phyloP scores from a whole-genome alignment of 805 yeast genomes.

The Millerozyma acaciae region DNA sequence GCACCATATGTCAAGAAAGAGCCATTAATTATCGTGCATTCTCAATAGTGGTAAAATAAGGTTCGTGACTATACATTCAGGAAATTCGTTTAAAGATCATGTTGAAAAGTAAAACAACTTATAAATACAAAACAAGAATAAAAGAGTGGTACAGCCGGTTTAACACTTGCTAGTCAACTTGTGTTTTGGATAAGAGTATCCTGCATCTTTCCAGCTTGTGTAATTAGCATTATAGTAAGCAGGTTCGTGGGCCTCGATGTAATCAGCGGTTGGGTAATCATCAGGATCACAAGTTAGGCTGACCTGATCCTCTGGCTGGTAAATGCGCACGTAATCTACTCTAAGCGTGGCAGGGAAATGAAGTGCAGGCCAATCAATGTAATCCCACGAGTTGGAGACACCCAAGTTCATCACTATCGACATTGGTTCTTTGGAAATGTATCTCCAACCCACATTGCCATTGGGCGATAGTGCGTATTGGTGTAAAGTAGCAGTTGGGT shows the following conservation, averaged over 20 bases:
- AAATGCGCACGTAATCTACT: constrained; percentile 38
- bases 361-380: constrained; percentile 32
- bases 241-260: constrained; percentile 26
- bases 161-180: constrained; percentile 46
- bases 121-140: neutral
- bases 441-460: constrained; percentile 35
- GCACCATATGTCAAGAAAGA: no score
- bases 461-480: constrained; percentile 42
- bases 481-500: constrained; percentile 42
- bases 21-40: no score
- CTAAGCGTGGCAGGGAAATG: constrained; percentile 33
- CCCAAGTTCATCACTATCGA: constrained; percentile 36
- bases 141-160: neutral
- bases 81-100: no score
- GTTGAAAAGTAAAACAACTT: no score
- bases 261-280: constrained; percentile 33
- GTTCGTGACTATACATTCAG: no score
- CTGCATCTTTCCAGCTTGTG: constrained; percentile 38
- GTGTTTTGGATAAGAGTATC: constrained; percentile 59
- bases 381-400: constrained; percentile 38
- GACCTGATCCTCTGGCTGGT: constrained; percentile 30
- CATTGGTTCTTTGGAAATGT: constrained; percentile 37
- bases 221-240: constrained; percentile 34
- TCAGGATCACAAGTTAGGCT: constrained; percentile 36
- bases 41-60: no score